phyloP scores from a whole-genome alignment of 495 filamentous ascomycete genomes.

The Tuber indicum region DNA sequence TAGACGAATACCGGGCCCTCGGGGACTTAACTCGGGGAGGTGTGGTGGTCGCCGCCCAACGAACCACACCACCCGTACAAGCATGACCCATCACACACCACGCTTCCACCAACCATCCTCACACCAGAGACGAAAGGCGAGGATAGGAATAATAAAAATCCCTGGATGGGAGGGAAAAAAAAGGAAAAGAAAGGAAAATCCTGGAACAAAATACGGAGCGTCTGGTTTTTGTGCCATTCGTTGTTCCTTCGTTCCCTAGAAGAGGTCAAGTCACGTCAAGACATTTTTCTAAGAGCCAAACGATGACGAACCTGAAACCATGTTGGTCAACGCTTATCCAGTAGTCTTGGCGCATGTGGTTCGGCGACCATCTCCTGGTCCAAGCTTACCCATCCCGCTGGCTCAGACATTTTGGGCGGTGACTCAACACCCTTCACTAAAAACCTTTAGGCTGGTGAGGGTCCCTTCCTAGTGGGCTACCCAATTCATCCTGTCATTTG shows the following conservation, averaged over 20 bases:
- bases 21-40: constrained; percentile 38
- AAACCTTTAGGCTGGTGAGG: background rate
- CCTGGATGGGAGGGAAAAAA: background rate
- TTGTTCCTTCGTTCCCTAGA: background rate
- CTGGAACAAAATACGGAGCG: background rate
- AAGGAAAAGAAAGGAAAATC: background rate
- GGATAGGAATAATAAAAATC: background rate
- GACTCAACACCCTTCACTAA: background rate
- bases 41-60: constrained; percentile 13
- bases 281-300: background rate
- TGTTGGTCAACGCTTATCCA: constrained; percentile 7
- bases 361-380: constrained; percentile 36
- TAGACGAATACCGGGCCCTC: constrained; percentile 28
- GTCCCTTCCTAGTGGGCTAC: background rate
- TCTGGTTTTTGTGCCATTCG: background rate
- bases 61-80: background rate
- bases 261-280: background rate
- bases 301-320: constrained; percentile 3
- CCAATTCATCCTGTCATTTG: constrained; percentile 1
- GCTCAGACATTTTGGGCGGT: constrained; percentile 1
- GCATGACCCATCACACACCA: background rate
- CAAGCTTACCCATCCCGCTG: constrained; percentile 23
- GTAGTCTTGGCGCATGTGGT: constrained; percentile 7
- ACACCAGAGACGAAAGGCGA: background rate
- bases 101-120: background rate